Base-by-base conservation (phyloP, 2,329 filamentous ascomycete species). In the Fusarium buharicum region DNA sequence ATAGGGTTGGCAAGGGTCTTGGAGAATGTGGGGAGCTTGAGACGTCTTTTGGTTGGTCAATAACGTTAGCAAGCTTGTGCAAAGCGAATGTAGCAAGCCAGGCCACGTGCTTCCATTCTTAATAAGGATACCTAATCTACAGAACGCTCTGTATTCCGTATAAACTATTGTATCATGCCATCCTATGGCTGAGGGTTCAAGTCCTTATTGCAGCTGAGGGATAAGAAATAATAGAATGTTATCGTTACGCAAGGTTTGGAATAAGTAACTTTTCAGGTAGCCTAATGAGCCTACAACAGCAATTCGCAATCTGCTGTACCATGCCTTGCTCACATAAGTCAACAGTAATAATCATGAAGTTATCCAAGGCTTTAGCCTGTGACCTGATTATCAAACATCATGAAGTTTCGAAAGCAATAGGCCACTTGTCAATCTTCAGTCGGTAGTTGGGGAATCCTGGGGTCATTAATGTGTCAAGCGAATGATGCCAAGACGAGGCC, bases 1-100 rank as follows among this genome's bases (percentile, higher is more conserved):
- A 65, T 65, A 54, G 46, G 49, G 62, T 66, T 66, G 33, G 30
- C 48, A 58, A 40, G 61, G 57, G 62, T 59, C 31, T 47, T 45
- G n/a, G n/a, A 50, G 50, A 66, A 47, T 66, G 62, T 66, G 62
- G 62, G 62, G 62, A 63, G 56, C 48, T 52, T 6, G 30, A 33
- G 22, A 11, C 38, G 37, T 17, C n/a, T 20, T 49, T 7, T 58
- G 43, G 51, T 62, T 65, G 62, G 62, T 8, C 22, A 24, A 24
- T 6, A 4, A 17, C 20, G 20, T 38, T 39, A 18, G 18, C 40
- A 24, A 47, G 20, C 20, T 6, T 57, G 40, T 41, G 22, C 40
- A 30, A 37, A 45, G 33, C 34, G 24, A 38, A 30, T 13, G 18
- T 41, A 27, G 45, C 8, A 39, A 33, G 16, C 34, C 39, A 18